Percentiles rank a stretch among this genome's conserved stretches.
Evolutionary conservation across 305 asterid genomes (phyloP).

Genomic region (Ilex paraguariensis): DNA sequence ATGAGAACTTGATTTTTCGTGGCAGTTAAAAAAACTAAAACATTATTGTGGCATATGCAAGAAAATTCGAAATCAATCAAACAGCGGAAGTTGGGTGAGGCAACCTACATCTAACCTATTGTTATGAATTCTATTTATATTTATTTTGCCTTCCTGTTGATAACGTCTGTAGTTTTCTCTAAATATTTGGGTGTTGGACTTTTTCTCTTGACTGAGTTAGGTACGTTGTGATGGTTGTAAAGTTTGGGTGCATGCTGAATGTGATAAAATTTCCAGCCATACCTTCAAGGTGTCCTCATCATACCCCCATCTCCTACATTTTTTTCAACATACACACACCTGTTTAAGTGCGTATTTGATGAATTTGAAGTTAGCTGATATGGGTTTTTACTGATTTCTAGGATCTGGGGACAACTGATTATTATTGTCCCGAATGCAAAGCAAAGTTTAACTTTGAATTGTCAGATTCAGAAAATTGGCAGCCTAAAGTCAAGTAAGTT

Average conservation of each 20-base stretch:
- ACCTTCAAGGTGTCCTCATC: constrained; percentile 48
- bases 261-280: constrained; percentile 67
- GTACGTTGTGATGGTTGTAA: constrained; percentile 94
- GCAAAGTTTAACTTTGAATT: constrained; percentile 87
- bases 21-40: constrained; percentile 79
- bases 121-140: no score
- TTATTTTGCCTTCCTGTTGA: no score
- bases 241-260: constrained; percentile 95
- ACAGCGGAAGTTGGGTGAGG: constrained; percentile 91
- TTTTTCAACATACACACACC: constrained; percentile 1
- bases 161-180: neutral
- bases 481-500: constrained; percentile 61
- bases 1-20: constrained; percentile 19
- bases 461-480: constrained; percentile 81
- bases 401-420: constrained; percentile 63
- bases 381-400: constrained; percentile 28
- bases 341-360: neutral
- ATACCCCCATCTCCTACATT: neutral
- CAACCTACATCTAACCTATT: constrained; percentile 7
- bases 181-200: neutral
- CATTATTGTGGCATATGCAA: constrained; percentile 96
- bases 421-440: constrained; percentile 96
- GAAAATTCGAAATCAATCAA: constrained; percentile 77
- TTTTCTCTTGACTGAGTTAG: constrained; percentile 29
- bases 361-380: constrained; percentile 10